Percentiles rank a stretch among this genome's conserved stretches.
Conservation (phyloP, 2,329 filamentous ascomycete species). For the Ustulina deusta region DNA sequence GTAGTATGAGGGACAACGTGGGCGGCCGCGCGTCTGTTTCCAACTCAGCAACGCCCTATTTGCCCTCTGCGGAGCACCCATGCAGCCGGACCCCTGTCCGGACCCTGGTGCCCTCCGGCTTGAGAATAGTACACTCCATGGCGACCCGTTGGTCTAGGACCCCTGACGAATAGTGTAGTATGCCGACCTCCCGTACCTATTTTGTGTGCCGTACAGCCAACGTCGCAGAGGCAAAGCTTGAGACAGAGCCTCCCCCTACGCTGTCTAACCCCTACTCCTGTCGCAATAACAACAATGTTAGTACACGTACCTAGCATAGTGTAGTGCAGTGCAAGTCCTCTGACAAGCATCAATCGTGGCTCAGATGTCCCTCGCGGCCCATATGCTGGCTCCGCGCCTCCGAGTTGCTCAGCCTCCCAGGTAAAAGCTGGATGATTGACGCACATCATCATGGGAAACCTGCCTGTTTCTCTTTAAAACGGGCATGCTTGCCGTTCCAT, state of each 20-base stretch:
- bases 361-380: slow-evolving; percentile 37
- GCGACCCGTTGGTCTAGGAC: not conserved
- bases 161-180: not conserved
- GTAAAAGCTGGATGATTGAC: not conserved
- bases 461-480: slow-evolving; percentile 2
- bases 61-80: not conserved
- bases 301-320: slow-evolving; percentile 8
- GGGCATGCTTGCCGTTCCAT: slow-evolving; percentile 15
- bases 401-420: slow-evolving; percentile 16
- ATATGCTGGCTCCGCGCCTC: not conserved
- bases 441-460: slow-evolving; percentile 14
- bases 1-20: slow-evolving; percentile 17
- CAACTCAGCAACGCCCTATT: slow-evolving; percentile 18
- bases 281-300: slow-evolving; percentile 7
- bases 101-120: slow-evolving; percentile 6
- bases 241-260: slow-evolving; percentile 19
- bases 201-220: not conserved
- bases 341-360: slow-evolving; percentile 41
- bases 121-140: no score
- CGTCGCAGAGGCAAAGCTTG: slow-evolving; percentile 14
- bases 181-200: not conserved
- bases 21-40: slow-evolving; percentile 34
- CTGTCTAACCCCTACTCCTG: slow-evolving; percentile 16
- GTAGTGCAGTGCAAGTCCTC: slow-evolving; percentile 22
- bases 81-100: slow-evolving; percentile 25